Evolutionary conservation across 495 filamentous ascomycete genomes (phyloP), one percentile per base, ranked within the genome.

Genomic region (Tetracladium setigerum): DNA sequence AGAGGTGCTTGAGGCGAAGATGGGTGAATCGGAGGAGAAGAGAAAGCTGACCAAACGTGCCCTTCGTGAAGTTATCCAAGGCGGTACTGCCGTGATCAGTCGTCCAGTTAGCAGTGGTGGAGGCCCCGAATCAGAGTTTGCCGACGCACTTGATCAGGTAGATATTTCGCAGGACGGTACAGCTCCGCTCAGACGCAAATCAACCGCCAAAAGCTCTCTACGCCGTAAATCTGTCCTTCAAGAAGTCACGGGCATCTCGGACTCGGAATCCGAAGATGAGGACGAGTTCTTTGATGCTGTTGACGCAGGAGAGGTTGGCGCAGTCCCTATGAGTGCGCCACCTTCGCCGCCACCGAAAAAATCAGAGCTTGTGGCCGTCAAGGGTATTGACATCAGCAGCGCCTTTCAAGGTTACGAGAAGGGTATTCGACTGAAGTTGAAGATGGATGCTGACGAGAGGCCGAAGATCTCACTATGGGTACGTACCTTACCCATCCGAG

Each of bases 221-320:
- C 64, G 81, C 30, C 68, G 74, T 30, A 72, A 77, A 57, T 80
- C 82, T 12, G 72, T 75, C 4, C 71, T 84, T 17, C 72, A 70
- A 2, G 71, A 85, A 46, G 62, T 84, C 24, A 72, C 77, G 2
- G 73, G 81, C 38, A 62, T 91, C 7, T 88, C 83, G 5, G 86
- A 87, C 38, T 86, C 84, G 0, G 88, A 88, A 49, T 83, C 82
- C 0, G 92, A 91, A 41, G 79, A 82, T 27, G 84, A 89, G 43
- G 92, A 95, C 46, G 89, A 97, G 62, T 97, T 98, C 65, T 98
- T 97, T 55, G 94, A 98, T 68, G 94, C 94, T 12, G 83, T 96
- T 22, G 92, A 92, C 66, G 83, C 89, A 11, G 94, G 92, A 14
- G 86, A 94, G 49, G 84, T 96, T 37, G 82, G 94, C 51, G 84